Base-by-base conservation (phyloP, 495 filamentous ascomycete species). In the Aspergillus wentii region DNA sequence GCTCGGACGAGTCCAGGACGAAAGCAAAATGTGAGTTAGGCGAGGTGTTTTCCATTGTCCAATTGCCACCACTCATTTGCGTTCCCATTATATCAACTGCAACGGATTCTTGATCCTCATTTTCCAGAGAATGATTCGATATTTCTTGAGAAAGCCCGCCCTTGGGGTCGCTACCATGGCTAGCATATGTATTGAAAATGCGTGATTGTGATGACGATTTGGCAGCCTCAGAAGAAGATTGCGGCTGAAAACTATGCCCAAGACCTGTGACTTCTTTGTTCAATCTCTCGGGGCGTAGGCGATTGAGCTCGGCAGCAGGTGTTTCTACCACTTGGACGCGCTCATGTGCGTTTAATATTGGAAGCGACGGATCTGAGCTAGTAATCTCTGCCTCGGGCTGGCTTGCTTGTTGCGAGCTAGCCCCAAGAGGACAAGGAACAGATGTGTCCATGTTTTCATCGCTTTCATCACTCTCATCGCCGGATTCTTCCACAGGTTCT, bases 401-500 rank as follows among this genome's bases (percentile, higher is more conserved):
- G 38, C 47, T 61, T 37, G 40, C 38, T 31, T 56, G 44, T 37
- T 61, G 59, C 10, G 50, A 42, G 21, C 33, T 49, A 35, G 38
- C 58, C 14, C 54, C 59, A 10, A 79, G 57, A 4, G 73, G 68
- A 35, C 59, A 57, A 17, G 76, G 78, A 4, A 75, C 54, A 50
- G 67, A 63, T 10, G 72, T 49, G 30, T 80, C 75, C 52, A 81
- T 66, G n/a, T n/a, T n/a, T n/a, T n/a, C n/a, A n/a, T 68, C 65
- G 2, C 65, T 66, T 7, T 80, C 78, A 11, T 68, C 64, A 39
- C 51, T 59, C 22, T 54, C 53, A 29, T 35, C 42, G 23, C 57
- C 56, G 9, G 57, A 57, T 30, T 57, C 49, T 14, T 40, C 29
- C 21, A 43, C 44, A 38, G 46, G 47, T 39, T 52, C 36, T 56